Base-by-base conservation (phyloP, 2,329 filamentous ascomycete genomes). In the Cordyceps cicadae region DNA sequence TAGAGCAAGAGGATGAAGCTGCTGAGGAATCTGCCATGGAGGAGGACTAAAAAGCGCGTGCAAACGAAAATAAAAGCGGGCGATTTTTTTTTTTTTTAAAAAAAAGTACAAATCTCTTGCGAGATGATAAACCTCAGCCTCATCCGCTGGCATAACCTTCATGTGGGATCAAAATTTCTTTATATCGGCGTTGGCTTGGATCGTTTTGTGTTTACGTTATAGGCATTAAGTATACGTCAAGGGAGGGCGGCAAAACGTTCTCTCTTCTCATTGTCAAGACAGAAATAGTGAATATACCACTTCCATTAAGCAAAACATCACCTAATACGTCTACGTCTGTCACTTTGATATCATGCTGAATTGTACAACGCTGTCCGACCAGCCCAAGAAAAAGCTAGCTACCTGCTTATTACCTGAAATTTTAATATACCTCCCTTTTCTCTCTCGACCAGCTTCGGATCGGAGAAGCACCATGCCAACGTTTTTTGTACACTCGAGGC, bases 11-110 rank as follows among this genome's bases (percentile, higher is more conserved):
- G 53, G 71, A 72, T 29, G 64, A 70, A 19, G 65, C 70, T 54
- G 71, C 72, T 4, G 29, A 29, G 29, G 64, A 70, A 21, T 66
- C 70, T 54, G 71, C 72, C 39, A 76, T 77, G 67, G 74, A 76
- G n/a, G 62, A 66, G 46, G 60, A 62, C 45, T 43, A 45, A 54
- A 41, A 54, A 53, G 43, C 7, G 41, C 12, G 15, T 26, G 14
- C 24, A 9, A 15, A 15, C 2, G 15, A 11, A 14, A n/a, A 37
- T 24, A 4, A n/a, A 55, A 14, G 50, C 39, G 32, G 32, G 53
- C 51, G 56, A 52, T 51, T 48, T n/a, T n/a, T n/a, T n/a, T n/a
- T n/a, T n/a, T n/a, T n/a, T n/a, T n/a, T n/a, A n/a, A 19, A 48
- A 50, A 56, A 63, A 63, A 34, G 29, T 29, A 29, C n/a, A 34